Percentiles rank a stretch among this genome's conserved stretches.
Evolutionary conservation across 73 alveolate species (phyloP).

Genomic region (Tetrahymena elliotti): DNA sequence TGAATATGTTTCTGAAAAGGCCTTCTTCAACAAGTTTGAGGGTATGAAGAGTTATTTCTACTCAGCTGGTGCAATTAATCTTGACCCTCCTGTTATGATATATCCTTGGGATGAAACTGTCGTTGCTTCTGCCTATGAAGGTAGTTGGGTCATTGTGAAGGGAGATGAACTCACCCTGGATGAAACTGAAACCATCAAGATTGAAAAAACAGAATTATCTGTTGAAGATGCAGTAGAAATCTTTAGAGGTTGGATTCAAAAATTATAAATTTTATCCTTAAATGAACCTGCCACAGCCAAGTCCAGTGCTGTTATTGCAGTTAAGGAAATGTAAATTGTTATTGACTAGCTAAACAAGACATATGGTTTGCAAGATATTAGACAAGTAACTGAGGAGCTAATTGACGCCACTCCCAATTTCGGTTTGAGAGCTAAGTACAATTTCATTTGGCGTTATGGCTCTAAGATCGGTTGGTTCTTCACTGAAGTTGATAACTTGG

Average conservation of each 20-base stretch:
- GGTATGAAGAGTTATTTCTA: conserved; percentile 20
- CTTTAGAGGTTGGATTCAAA: conserved; percentile 33
- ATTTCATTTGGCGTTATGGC: conserved; percentile 26
- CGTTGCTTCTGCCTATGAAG: conserved; percentile 16
- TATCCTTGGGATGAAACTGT: conserved; percentile 31
- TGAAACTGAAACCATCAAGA: neutral
- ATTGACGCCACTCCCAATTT: neutral
- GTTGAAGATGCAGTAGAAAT: conserved; percentile 27
- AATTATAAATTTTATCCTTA: neutral
- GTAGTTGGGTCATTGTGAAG: conserved; percentile 10
- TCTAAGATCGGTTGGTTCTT: conserved; percentile 13
- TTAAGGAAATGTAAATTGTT: conserved; percentile 1
- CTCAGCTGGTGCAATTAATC: neutral
- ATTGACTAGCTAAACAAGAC: neutral
- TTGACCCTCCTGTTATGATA: neutral
- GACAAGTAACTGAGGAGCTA: conserved; percentile 1
- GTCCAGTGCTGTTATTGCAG: neutral
- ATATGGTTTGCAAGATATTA: conserved; percentile 3
- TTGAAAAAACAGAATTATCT: neutral
- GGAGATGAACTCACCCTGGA: neutral
- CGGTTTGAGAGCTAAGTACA: conserved; percentile 27
- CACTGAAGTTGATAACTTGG: neutral
- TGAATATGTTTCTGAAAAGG: conserved; percentile 16
- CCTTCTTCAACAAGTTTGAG: conserved; percentile 24
- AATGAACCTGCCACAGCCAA: neutral